phyloP scores from a whole-genome alignment of 371 early-diverging fungal species.

The Mucor sp. region DNA sequence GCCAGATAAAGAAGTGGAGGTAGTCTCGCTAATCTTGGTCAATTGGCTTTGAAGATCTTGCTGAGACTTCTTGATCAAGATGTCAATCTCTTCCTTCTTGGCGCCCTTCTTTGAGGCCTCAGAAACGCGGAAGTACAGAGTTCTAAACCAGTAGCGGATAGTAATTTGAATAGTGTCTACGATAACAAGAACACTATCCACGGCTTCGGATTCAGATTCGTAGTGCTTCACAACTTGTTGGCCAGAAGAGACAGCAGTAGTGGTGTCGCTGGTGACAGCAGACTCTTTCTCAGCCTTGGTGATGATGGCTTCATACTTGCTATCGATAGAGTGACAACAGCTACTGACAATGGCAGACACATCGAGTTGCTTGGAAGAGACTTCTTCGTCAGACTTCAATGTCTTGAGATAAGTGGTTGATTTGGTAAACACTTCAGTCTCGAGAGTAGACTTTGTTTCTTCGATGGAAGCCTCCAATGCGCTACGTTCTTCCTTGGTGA shows the following conservation, averaged over 20 bases:
- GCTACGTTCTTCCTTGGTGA: constrained; percentile 6
- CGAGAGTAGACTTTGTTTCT: constrained; percentile 15
- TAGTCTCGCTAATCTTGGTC: neutral
- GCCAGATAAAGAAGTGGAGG: neutral
- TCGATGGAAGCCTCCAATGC: constrained; percentile 13
- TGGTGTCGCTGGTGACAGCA: neutral
- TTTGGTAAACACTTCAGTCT: constrained; percentile 17
- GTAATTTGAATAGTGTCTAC: constrained; percentile 22
- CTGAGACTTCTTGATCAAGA: constrained; percentile 14
- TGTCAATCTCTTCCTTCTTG: constrained; percentile 15
- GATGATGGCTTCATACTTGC: constrained; percentile 11
- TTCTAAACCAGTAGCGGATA: constrained; percentile 28
- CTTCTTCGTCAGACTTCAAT: constrained; percentile 13
- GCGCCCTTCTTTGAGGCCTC: constrained; percentile 18
- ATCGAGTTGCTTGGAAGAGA: constrained; percentile 10
- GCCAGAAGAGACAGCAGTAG: neutral
- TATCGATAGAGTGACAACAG: constrained; percentile 10
- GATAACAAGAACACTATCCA: constrained; percentile 8
- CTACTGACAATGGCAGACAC: neutral
- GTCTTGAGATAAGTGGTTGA: constrained; percentile 13
- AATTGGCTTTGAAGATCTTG: constrained; percentile 24
- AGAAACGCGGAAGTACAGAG: constrained; percentile 12
- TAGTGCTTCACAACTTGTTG: neutral
- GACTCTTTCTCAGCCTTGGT: constrained; percentile 5
- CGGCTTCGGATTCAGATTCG: constrained; percentile 14